Percentiles rank a stretch among this genome's conserved stretches.
These are phyloP conservation scores for Tillandsia leiboldiana DNA, from an alignment of 176 grass and related monocot genomes.

Conservation along the genomic window DNA sequence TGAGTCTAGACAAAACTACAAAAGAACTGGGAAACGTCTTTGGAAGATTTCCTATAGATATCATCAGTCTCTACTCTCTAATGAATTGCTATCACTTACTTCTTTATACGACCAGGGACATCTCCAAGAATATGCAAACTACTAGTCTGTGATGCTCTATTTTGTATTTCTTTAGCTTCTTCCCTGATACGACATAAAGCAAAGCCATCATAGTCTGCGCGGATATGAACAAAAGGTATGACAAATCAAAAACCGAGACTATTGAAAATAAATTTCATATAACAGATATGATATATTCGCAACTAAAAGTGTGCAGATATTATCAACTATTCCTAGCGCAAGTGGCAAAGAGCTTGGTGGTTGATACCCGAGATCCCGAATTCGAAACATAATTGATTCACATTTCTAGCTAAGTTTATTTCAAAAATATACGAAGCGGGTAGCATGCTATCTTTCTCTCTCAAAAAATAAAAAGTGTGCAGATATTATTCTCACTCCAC, in stretches of 20 bases:
- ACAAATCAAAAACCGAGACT: not conserved
- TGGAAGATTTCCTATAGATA: conserved; percentile 2
- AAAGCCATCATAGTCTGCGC: not conserved
- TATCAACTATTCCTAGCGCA: too few species aligned
- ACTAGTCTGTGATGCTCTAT: conserved; percentile 36
- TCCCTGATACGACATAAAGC: conserved; percentile 39
- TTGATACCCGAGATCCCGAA: too few species aligned
- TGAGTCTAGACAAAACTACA: not conserved
- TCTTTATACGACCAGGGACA: conserved; percentile 63
- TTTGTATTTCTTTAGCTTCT: conserved; percentile 81
- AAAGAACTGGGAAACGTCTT: not conserved
- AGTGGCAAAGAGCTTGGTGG: too few species aligned
- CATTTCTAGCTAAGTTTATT: too few species aligned
- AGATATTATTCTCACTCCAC: not conserved
- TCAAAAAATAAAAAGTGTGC: not conserved
- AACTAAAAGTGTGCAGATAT: too few species aligned
- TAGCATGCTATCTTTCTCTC: not conserved
- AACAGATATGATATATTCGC: too few species aligned
- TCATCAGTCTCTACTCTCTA: not conserved
- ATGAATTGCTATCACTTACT: conserved; percentile 27
- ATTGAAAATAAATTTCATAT: not conserved
- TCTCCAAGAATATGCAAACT: conserved; percentile 29
- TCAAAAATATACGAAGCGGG: too few species aligned
- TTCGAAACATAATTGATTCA: too few species aligned
- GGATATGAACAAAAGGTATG: not conserved